A percentile compares a stretch with the other conserved stretches of the same genome.
These are phyloP conservation scores for Clonostachys solani DNA, from an alignment of 2,329 filamentous ascomycete species.

Conservation along the genomic window DNA sequence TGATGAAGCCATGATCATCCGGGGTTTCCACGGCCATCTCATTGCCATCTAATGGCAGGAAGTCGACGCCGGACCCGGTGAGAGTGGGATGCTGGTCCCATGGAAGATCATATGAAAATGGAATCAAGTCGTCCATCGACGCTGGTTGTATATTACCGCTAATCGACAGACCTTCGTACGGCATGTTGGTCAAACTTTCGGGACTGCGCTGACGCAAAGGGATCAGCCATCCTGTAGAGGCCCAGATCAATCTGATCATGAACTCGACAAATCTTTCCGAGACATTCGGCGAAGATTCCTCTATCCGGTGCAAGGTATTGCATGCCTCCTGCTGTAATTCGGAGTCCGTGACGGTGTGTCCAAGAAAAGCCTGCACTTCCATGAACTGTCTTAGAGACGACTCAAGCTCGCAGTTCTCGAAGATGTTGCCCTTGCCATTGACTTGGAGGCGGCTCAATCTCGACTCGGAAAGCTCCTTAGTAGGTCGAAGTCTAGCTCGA, in stretches of 20 bases:
- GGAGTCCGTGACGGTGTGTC: constrained; percentile 1
- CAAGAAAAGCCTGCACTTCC: background rate
- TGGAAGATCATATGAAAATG: no score
- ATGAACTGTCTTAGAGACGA: constrained; percentile 2
- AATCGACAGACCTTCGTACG: no score
- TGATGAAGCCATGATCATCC: no score
- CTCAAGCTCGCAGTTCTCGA: constrained; percentile 12
- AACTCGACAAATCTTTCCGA: background rate
- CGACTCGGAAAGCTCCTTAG: constrained; percentile 7
- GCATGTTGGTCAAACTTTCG: background rate
- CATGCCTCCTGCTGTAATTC: constrained; percentile 11
- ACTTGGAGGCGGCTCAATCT: constrained; percentile 10
- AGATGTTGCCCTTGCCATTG: constrained; percentile 12
- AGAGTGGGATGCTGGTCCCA: no score
- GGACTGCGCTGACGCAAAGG: background rate
- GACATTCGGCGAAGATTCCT: constrained; percentile 1
- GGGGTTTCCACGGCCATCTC: no score
- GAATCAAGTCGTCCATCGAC: no score
- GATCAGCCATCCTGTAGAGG: background rate
- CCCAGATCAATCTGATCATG: background rate
- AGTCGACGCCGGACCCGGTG: no score
- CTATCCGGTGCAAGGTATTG: constrained; percentile 4
- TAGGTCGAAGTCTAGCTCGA: constrained; percentile 9
- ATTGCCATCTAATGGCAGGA: no score
- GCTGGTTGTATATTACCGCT: no score